Conservation (phyloP, 805 yeast genomes). For the Hagleromyces aurorensis region DNA sequence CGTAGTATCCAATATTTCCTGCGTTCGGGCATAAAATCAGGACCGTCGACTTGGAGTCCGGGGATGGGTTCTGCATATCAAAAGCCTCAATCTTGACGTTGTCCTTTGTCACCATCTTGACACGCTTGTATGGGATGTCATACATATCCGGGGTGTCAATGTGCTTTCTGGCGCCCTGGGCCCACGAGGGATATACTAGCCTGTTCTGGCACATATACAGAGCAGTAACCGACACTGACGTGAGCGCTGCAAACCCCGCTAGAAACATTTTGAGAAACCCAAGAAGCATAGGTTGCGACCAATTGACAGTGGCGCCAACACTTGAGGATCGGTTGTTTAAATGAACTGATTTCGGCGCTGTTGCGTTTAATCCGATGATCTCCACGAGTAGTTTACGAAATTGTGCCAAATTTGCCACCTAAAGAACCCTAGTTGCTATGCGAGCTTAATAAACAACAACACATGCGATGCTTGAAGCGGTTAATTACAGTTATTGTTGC, state of each 20-base stretch:
- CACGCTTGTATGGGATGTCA: constrained; percentile 57
- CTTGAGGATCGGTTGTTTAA: too few relatives aligned
- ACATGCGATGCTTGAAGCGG: too few relatives aligned
- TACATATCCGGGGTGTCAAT: constrained; percentile 74
- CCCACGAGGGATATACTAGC: constrained; percentile 75
- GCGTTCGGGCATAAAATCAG: constrained; percentile 86
- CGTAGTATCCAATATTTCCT: constrained; percentile 87
- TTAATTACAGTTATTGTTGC: too few relatives aligned
- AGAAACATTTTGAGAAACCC: constrained; percentile 32
- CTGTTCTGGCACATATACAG: constrained; percentile 55
- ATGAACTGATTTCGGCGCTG: too few relatives aligned
- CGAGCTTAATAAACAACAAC: too few relatives aligned
- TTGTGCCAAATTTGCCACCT: too few relatives aligned
- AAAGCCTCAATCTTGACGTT: constrained; percentile 61
- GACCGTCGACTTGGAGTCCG: constrained; percentile 48
- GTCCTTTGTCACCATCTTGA: constrained; percentile 58
- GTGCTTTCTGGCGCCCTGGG: constrained; percentile 60
- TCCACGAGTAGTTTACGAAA: too few relatives aligned
- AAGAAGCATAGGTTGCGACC: constrained; percentile 7
- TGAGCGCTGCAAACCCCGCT: constrained; percentile 38
- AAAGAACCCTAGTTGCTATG: too few relatives aligned
- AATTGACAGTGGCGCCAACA: too few relatives aligned
- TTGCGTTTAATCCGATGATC: too few relatives aligned
- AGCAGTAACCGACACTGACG: constrained; percentile 40
- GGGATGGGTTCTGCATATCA: constrained; percentile 30